A percentile compares a stretch with the other conserved stretches of the same genome.
Evolutionary conservation across 78 protist species (phyloP).

Genomic region (Isochrysis galbana): DNA sequence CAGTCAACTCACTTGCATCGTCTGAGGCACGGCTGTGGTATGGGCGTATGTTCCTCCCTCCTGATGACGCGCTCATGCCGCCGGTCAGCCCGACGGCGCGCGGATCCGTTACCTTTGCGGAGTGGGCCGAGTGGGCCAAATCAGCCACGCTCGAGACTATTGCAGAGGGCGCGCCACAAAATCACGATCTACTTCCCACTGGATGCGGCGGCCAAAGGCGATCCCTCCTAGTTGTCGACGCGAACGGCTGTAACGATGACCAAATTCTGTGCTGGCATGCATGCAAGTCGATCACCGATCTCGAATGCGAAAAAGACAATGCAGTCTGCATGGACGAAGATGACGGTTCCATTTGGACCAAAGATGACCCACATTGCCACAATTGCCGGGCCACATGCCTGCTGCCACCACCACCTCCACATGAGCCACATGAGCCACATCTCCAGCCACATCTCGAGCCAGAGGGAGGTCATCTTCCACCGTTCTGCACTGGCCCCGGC

Average conservation of each 20-base stretch:
- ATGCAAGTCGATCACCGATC: background rate
- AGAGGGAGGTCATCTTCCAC: background rate
- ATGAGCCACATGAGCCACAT: too few relatives aligned
- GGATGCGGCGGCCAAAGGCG: background rate
- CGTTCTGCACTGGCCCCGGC: background rate
- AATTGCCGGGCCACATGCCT: background rate
- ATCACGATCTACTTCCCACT: too few relatives aligned
- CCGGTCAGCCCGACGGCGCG: background rate
- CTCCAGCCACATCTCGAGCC: too few relatives aligned
- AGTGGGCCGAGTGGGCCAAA: background rate
- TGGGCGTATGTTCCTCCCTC: background rate
- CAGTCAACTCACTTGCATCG: background rate
- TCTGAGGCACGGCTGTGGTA: background rate
- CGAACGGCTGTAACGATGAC: background rate
- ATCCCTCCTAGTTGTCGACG: background rate
- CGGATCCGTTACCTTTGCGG: background rate
- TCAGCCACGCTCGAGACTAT: background rate
- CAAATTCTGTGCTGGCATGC: background rate
- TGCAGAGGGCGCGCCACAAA: background rate
- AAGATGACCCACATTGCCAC: background rate
- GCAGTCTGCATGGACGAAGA: background rate
- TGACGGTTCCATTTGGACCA: background rate
- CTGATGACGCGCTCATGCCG: background rate
- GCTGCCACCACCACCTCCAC: too few relatives aligned
- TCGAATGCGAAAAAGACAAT: background rate